Conservation (phyloP, 768 basidiomycete species). For the Mycena capillaripes region DNA sequence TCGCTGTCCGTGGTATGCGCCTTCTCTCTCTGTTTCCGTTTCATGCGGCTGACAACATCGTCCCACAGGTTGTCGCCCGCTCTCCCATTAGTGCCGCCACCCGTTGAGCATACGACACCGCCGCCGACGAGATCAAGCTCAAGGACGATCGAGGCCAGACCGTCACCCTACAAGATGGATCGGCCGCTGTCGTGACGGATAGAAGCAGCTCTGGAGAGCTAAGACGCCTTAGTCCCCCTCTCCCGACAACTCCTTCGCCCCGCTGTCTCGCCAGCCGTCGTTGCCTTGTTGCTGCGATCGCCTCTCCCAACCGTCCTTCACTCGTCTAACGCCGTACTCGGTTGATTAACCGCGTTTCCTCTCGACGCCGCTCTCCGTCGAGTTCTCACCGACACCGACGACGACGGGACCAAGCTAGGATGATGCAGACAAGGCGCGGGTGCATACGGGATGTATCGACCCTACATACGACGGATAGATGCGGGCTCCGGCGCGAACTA, state of each 20-base stretch:
- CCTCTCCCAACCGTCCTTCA: no score
- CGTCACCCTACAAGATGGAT: background rate
- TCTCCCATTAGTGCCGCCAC: background rate
- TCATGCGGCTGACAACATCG: background rate
- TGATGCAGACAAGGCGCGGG: no score
- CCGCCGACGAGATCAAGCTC: background rate
- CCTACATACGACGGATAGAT: background rate
- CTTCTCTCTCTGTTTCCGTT: background rate
- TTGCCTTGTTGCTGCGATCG: background rate
- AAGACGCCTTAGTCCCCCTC: background rate
- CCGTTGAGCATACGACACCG: no score
- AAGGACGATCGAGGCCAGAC: background rate
- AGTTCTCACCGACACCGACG: background rate
- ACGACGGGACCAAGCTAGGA: background rate
- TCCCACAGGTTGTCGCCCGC: background rate
- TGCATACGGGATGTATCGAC: background rate
- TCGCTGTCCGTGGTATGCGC: background rate
- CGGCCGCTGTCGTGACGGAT: background rate
- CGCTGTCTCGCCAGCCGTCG: background rate
- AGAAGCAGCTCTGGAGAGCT: background rate
- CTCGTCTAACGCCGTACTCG: background rate
- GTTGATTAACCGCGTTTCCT: background rate
- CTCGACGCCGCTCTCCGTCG: constrained; percentile 13
- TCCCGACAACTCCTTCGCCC: background rate
- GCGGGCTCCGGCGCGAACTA: background rate